Conservation (phyloP, 1,139 yeast species). For the Zygoascus sp. region DNA sequence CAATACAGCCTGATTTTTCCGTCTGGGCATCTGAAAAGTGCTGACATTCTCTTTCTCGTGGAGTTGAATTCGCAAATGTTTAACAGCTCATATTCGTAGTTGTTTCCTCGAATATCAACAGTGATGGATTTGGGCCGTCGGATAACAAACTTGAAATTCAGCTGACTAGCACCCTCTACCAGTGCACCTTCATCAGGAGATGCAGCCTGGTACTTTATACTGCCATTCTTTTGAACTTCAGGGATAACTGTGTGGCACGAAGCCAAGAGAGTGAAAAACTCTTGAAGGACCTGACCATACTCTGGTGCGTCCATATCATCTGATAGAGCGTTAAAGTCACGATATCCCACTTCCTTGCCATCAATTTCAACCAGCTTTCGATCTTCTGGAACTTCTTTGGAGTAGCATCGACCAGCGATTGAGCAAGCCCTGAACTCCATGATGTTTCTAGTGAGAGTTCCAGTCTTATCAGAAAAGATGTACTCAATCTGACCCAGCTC, state of each 20-base stretch:
- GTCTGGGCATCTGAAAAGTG: conserved; percentile 90
- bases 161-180: conserved; percentile 89
- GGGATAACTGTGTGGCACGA: conserved; percentile 98
- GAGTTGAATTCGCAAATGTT: conserved; percentile 96
- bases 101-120: conserved; percentile 47
- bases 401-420: conserved; percentile 88
- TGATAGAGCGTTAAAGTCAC: conserved; percentile 63
- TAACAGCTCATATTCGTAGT: conserved; percentile 66
- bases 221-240: conserved; percentile 53
- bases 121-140: conserved; percentile 84
- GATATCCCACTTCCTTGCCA: conserved; percentile 77
- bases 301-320: conserved; percentile 44
- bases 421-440: conserved; percentile 97
- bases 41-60: conserved; percentile 96
- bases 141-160: conserved; percentile 79
- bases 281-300: conserved; percentile 65
- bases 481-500: conserved; percentile 95
- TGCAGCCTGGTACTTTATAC: conserved; percentile 92
- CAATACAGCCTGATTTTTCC: conserved; percentile 84
- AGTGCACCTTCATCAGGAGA: conserved; percentile 99
- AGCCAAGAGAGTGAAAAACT: conserved; percentile 77
- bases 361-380: conserved; percentile 65
- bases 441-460: conserved; percentile 88
- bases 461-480: conserved; percentile 94
- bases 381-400: conserved; percentile 88